Base-by-base conservation (phyloP, 73 alveolate species). In the Breviolum minutum region DNA sequence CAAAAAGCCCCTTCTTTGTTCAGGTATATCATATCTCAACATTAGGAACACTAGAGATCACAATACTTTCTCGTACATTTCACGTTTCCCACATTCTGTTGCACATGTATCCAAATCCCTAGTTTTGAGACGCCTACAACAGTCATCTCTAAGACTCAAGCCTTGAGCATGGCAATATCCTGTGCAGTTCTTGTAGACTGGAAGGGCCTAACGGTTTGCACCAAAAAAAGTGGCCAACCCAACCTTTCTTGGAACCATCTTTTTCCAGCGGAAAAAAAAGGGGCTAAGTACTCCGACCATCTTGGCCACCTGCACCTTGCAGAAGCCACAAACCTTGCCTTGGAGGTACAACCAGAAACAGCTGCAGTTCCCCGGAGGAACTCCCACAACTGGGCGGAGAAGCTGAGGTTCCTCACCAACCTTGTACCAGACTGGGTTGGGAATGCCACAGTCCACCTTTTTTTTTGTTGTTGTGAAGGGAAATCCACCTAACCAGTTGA, bases 281-380 rank as follows among this genome's bases (percentile, higher is more conserved):
- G 24, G 74, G 74, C 11, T 66, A 17, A 66, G 74, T 11, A 66
- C n/a, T 66, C 11, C 24, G 24, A 66, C 92, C 92, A 83, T 83
- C 92, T 83, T 83, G 0, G 96, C 96, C 27, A 89, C 96, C 96
- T 89, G 96, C n/a, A 89, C 96, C 30, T 89, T 89, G 96, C 96
- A 89, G 86, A 89, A 89, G 77, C 96, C 96, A 24, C 96, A 89
- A 13, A 76, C 63, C 86, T 89, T 89, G 19, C 96, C 96, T 89
- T n/a, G n/a, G n/a, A n/a, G n/a, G n/a, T n/a, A n/a, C n/a, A n/a
- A n/a, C n/a, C n/a, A n/a, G n/a, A n/a, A n/a, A n/a, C n/a, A n/a
- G n/a, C n/a, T n/a, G n/a, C n/a, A n/a, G n/a, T n/a, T n/a, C n/a
- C n/a, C n/a, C 86, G 13, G 12, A 76, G 86, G 7, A 24, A 16